Percentiles rank a stretch among this genome's conserved stretches.
Evolutionary conservation across 2,329 filamentous ascomycete genomes (phyloP).

Genomic region (Ophiobolus disseminans): DNA sequence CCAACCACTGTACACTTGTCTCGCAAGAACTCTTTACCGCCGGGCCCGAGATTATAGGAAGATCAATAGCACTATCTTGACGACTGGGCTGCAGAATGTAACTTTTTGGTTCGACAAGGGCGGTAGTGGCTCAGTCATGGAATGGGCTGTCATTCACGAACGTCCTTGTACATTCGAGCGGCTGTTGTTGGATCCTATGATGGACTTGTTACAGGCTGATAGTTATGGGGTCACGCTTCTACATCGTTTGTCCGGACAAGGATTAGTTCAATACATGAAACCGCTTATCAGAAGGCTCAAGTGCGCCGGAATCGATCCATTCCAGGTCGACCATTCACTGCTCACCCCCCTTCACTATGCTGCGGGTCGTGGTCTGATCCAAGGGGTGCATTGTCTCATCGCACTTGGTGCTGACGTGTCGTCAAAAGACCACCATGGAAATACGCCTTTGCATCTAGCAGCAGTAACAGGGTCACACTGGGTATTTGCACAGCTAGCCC

Average conservation of each 20-base stretch:
- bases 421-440: neutral
- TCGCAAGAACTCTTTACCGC: neutral
- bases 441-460: slow-evolving; percentile 1
- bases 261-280: neutral
- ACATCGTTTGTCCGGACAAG: neutral
- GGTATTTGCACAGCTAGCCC: neutral
- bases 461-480: neutral
- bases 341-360: slow-evolving; percentile 4
- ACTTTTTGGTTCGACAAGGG: slow-evolving; percentile 3
- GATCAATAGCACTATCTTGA: neutral
- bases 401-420: neutral
- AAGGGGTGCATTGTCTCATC: neutral
- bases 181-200: neutral
- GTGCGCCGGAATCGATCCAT: neutral
- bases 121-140: neutral
- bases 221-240: slow-evolving; percentile 1
- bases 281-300: neutral
- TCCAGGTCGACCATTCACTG: neutral
- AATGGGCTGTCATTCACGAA: neutral
- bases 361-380: neutral
- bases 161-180: neutral
- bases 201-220: slow-evolving; percentile 1
- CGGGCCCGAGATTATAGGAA: neutral
- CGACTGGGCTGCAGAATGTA: neutral
- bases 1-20: neutral